phyloP scores from a whole-genome alignment of 2,329 filamentous ascomycete genomes.

The Paecilomyces sp. region DNA sequence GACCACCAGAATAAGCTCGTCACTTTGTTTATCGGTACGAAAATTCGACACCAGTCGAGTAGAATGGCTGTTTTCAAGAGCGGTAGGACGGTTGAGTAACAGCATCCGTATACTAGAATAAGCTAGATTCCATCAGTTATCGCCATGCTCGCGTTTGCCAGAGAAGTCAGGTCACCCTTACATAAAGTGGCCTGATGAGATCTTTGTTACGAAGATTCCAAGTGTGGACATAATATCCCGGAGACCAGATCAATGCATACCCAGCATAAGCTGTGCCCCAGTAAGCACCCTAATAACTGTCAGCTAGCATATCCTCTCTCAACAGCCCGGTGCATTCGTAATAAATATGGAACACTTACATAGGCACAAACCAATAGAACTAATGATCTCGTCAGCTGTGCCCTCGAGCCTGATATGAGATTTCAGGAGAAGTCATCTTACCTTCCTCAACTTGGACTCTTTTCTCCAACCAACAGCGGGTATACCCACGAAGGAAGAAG shows the following conservation, averaged over 20 bases:
- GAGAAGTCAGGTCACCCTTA: neutral
- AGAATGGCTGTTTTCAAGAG: neutral
- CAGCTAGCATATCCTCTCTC: neutral
- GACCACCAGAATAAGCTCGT: neutral
- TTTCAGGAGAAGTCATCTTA: neutral
- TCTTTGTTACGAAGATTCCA: slow-evolving; percentile 11
- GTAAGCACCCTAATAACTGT: slow-evolving; percentile 9
- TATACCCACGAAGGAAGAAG: neutral
- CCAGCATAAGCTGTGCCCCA: slow-evolving; percentile 13
- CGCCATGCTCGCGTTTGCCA: neutral
- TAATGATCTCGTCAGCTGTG: neutral
- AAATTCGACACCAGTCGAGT: neutral
- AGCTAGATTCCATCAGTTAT: neutral
- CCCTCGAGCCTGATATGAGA: neutral
- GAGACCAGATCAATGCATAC: slow-evolving; percentile 9
- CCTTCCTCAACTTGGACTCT: neutral
- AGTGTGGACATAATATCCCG: slow-evolving; percentile 13
- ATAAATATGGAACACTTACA: neutral
- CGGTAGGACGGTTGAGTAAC: neutral
- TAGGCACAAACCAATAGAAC: neutral
- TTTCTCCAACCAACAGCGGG: neutral
- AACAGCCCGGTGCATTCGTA: neutral
- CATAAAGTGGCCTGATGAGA: neutral
- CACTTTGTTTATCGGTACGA: neutral
- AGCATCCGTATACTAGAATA: neutral